Evolutionary conservation across 345 rosid species (phyloP), one percentile per base, ranked within the genome.

Genomic region (Bruguiera parviflora): DNA sequence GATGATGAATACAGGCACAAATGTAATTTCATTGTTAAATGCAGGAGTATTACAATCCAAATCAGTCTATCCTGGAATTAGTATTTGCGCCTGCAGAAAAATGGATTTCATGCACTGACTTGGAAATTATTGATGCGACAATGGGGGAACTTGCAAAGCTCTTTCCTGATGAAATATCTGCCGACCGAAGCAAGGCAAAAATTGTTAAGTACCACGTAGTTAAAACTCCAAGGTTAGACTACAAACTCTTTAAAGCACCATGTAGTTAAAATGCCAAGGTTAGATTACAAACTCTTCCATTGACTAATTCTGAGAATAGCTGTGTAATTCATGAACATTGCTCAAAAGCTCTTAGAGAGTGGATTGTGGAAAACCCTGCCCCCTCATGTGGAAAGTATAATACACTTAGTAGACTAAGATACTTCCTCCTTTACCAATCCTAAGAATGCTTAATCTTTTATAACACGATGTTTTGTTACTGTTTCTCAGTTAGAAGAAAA

Each of bases 1-100:
- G 59, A 11, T 52, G 43, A 27, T 58, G 6, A 19, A 25, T 20
- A 25, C n/a, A 49, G 25, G 1, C 32, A 32, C 52, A 51, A 51
- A 57, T 77, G 66, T 62, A 32, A 21, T 19, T 0, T 31, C 39
- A 19, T 25, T 62, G 55, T 18, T 58, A 37, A 43, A 57, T 68
- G 61, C 79, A 93, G 96, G 99, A 91, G 75, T 95, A 95, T 82
- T 89, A 95, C 64, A 78, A 85, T 76, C 96, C 96, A 21, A 84
- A 88, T 75, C 85, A 85, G 56, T 95, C 99, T 13, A 95, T 95
- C 93, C 83, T 95, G 80, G 99, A 95, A 89, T 79, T 95, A 64
- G 96, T 91, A 68, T 91, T 95, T 81, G 97, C 96, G 31, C 98
- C 98, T 1, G 96, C 97, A 29, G 98, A 86, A 78, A 93, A 88